Evolutionary conservation across 208 protist genomes (phyloP).

Genomic region (Acanthamoeba castellanii): DNA sequence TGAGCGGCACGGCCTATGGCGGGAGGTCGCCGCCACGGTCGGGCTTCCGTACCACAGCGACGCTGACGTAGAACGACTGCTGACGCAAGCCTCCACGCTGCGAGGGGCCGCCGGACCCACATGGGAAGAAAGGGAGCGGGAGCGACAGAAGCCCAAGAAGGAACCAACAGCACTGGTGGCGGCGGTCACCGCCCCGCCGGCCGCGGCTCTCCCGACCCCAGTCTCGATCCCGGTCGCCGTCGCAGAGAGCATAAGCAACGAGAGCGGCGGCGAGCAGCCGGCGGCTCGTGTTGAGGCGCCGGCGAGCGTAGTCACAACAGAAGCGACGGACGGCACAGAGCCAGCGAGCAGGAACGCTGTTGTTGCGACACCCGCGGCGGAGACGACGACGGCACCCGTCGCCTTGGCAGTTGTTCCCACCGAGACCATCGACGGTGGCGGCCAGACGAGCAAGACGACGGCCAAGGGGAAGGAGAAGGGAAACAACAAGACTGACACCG

Average conservation of each 20-base stretch:
- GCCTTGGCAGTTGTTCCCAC: neutral
- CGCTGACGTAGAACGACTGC: slow-evolving; percentile 9
- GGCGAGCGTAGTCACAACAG: neutral
- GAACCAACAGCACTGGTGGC: neutral
- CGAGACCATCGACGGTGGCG: neutral
- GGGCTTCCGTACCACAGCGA: slow-evolving; percentile 19
- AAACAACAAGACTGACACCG: neutral
- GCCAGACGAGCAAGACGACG: neutral
- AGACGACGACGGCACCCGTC: neutral
- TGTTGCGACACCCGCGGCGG: neutral
- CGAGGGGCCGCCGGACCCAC: neutral
- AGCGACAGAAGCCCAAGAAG: neutral
- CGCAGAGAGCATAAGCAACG: neutral
- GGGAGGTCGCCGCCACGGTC: neutral
- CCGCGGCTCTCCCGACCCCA: too few relatives aligned
- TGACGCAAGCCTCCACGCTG: neutral
- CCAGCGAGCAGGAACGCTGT: neutral
- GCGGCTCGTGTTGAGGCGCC: neutral
- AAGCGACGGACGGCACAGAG: neutral
- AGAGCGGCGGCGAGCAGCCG: neutral
- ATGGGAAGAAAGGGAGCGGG: neutral
- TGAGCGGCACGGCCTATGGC: slow-evolving; percentile 7
- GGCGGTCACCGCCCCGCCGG: neutral
- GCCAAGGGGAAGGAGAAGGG: neutral
- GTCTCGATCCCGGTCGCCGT: too few relatives aligned